Evolutionary conservation across 2,329 filamentous ascomycete species (phyloP), one percentile per base, ranked within the genome.

Genomic region (Colletotrichum lini): DNA sequence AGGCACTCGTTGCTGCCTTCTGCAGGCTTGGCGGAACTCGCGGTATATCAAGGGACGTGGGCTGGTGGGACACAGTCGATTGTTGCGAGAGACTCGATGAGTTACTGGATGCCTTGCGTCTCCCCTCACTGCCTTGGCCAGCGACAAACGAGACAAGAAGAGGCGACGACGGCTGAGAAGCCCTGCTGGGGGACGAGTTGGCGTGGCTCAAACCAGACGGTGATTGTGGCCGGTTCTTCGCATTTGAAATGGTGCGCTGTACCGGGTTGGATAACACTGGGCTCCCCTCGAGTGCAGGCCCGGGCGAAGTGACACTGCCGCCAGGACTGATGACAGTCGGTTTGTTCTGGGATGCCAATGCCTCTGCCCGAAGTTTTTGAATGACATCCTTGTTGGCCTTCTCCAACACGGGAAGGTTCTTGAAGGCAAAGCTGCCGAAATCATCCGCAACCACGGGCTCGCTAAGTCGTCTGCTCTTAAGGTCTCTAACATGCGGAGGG

Each of bases 361-460:
- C 95, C 81, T 98, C 95, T 26, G 95, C 94, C 13, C 95, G 92
- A 68, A 99, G 86, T 80, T 98, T 98, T 77, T 98, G 95, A 42
- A 99, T 98, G 40, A 98, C 95, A 77, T 99, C 96, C 80, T 99
- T 99, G 82, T 99, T 99, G 65, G 96, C 96, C 81, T 98, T 98
- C 77, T 98, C 96, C 21, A 99, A 87, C 23, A 98, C 96, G 0
- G 96, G 95, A 59, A 99, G 84, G 77, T 99, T 99, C 84, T 99
- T 99, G 87, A 98, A 99, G 49, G 94, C 91, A 81, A 99, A 99
- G 73, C 91, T 95, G 42, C 96, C 96, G 85, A 99, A 99, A 79
- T 99, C 97, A 80, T 99, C 96, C 0, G 92, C 88, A 42, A 91
- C 89, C 18, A 96, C 91, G 1, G 96, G 96, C 81, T 99, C 96